These are phyloP conservation scores for Agrostemma githago DNA, from an alignment of 148 eudicot species.

Conservation along the genomic window DNA sequence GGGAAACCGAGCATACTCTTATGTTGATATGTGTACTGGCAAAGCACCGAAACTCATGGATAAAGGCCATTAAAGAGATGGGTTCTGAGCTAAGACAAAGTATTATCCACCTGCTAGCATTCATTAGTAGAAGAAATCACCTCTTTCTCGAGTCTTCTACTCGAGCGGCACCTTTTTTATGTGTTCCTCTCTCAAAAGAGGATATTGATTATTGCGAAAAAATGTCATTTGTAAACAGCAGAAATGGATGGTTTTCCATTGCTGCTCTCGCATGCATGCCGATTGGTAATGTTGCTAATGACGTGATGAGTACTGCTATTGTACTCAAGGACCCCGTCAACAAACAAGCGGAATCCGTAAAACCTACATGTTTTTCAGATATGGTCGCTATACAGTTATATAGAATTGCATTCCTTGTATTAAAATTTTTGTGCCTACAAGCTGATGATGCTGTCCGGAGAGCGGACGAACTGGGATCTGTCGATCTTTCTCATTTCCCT, in stretches of 20 bases:
- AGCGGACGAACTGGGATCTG: constrained; percentile 81
- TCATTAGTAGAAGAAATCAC: constrained; percentile 68
- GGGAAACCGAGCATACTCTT: constrained; percentile 71
- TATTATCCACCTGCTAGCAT: constrained; percentile 81
- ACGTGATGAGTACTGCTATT: constrained; percentile 40
- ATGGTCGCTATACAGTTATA: constrained; percentile 64
- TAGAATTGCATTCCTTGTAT: constrained; percentile 54
- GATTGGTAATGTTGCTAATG: constrained; percentile 35
- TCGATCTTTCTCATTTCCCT: constrained; percentile 80
- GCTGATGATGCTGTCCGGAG: constrained; percentile 74
- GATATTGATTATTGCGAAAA: constrained; percentile 56
- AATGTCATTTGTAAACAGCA: constrained; percentile 59
- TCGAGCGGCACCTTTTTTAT: constrained; percentile 46
- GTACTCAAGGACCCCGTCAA: constrained; percentile 44
- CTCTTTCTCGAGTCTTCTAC: constrained; percentile 44
- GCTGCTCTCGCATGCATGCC: constrained; percentile 62
- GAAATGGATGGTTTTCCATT: constrained; percentile 76
- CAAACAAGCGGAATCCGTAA: constrained; percentile 23
- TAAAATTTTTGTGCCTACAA: constrained; percentile 77
- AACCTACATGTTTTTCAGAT: constrained; percentile 67
- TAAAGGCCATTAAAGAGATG: constrained; percentile 55
- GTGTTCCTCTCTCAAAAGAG: constrained; percentile 65
- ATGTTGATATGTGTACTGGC: constrained; percentile 64
- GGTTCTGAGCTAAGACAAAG: constrained; percentile 78
- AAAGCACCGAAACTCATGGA: constrained; percentile 67